Conservation (phyloP, 768 basidiomycete species). For the Suillus lakei region DNA sequence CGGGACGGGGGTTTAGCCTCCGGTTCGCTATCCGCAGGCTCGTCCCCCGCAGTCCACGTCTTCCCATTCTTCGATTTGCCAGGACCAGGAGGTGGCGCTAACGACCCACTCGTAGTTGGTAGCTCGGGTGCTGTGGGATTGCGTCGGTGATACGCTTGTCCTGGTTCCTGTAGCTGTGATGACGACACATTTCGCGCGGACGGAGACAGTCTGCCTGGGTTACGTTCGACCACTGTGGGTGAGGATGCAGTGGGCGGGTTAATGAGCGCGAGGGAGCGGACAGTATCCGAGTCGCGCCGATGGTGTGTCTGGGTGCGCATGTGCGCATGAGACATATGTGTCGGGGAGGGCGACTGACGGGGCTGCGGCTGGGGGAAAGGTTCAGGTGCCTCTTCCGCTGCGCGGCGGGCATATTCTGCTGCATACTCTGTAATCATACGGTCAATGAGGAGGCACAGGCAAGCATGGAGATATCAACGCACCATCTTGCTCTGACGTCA, state of each 20-base stretch:
- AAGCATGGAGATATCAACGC: conserved; percentile 17
- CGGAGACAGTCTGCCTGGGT: conserved; percentile 35
- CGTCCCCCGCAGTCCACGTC: conserved; percentile 54
- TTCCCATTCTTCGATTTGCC: conserved; percentile 36
- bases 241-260: conserved; percentile 45
- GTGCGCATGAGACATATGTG: conserved; percentile 38
- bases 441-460: not conserved
- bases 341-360: conserved; percentile 61
- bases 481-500: conserved; percentile 52
- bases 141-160: conserved; percentile 55
- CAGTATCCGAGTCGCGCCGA: conserved; percentile 78
- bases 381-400: conserved; percentile 14
- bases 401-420: conserved; percentile 28
- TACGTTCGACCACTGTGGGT: conserved; percentile 58
- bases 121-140: conserved; percentile 75
- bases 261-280: conserved; percentile 52
- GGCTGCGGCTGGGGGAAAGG: conserved; percentile 32
- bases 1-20: conserved; percentile 31
- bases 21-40: conserved; percentile 42
- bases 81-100: conserved; percentile 21
- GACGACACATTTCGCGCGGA: conserved; percentile 28
- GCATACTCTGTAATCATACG: conserved; percentile 28
- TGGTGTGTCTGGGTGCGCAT: conserved; percentile 51
- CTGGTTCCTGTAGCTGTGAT: conserved; percentile 24
- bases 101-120: conserved; percentile 45